Evolutionary conservation across 1,284 basidiomycete genomes (phyloP).

Genomic region (Ustilago nuda): DNA sequence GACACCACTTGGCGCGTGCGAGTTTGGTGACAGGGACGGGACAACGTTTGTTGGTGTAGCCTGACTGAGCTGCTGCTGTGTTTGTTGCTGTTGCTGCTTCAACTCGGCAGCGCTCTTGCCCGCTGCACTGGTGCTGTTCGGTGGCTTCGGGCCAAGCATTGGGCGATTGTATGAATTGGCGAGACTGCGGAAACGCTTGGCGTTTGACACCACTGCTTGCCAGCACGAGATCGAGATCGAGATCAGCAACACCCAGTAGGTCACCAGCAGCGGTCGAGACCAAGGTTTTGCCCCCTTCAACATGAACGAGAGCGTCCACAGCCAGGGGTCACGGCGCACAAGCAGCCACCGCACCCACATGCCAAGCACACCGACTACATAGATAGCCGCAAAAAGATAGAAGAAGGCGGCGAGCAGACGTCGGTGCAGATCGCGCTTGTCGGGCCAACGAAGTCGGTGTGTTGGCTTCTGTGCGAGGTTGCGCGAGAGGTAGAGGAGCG

Average conservation of each 20-base stretch:
- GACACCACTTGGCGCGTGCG: slow-evolving; percentile 41
- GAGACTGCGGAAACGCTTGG: slow-evolving; percentile 50
- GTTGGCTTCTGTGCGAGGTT: slow-evolving; percentile 91
- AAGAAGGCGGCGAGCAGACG: slow-evolving; percentile 87
- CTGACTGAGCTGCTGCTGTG: slow-evolving; percentile 20
- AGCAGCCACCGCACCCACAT: slow-evolving; percentile 92
- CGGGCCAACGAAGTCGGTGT: slow-evolving; percentile 86
- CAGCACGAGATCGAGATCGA: slow-evolving; percentile 89
- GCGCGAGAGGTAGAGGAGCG: slow-evolving; percentile 89
- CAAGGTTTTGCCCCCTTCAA: slow-evolving; percentile 81
- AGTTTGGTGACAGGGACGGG: slow-evolving; percentile 22
- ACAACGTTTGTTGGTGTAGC: slow-evolving; percentile 14
- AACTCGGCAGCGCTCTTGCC: slow-evolving; percentile 24
- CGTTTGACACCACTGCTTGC: slow-evolving; percentile 73
- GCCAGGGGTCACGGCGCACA: slow-evolving; percentile 85
- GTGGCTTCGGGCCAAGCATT: slow-evolving; percentile 27
- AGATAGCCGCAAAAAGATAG: slow-evolving; percentile 80
- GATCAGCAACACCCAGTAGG: slow-evolving; percentile 86
- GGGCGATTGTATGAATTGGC: slow-evolving; percentile 37
- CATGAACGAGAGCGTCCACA: slow-evolving; percentile 78
- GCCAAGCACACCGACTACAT: slow-evolving; percentile 87
- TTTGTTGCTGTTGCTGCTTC: slow-evolving; percentile 37
- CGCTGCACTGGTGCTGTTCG: slow-evolving; percentile 18
- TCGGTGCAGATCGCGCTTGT: slow-evolving; percentile 86
- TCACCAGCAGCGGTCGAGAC: slow-evolving; percentile 83